phyloP scores from a whole-genome alignment of 164 flowering plant genomes.

The Magnolia changhungtana region DNA sequence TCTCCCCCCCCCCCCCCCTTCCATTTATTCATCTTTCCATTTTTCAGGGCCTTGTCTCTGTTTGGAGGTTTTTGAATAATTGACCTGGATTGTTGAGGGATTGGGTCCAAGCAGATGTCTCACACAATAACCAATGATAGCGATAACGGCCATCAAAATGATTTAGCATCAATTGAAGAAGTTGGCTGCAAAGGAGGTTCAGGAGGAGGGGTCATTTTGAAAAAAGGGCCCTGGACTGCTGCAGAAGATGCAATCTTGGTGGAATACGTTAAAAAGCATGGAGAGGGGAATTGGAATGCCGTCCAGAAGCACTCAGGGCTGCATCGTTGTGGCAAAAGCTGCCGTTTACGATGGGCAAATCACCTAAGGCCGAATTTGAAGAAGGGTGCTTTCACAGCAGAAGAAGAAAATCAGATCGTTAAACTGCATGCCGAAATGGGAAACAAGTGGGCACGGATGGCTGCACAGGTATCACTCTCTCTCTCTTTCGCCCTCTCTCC shows the following conservation, averaged over 20 bases:
- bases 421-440: constrained; percentile 88
- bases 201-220: constrained; percentile 40
- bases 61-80: background rate
- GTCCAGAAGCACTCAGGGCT: constrained; percentile 83
- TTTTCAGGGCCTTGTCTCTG: background rate
- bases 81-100: background rate
- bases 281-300: constrained; percentile 93
- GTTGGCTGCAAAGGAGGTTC: constrained; percentile 35
- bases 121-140: constrained; percentile 39
- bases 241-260: constrained; percentile 79
- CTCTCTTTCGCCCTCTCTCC: background rate
- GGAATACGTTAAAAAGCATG: constrained; percentile 78
- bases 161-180: constrained; percentile 50
- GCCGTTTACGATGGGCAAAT: constrained; percentile 91
- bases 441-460: constrained; percentile 95
- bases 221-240: constrained; percentile 93
- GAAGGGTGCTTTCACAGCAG: constrained; percentile 75
- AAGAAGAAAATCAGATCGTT: constrained; percentile 65
- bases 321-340: constrained; percentile 85
- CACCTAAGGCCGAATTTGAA: constrained; percentile 83
- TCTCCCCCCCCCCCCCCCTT: no score
- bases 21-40: no score
- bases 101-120: constrained; percentile 31
- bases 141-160: constrained; percentile 47
- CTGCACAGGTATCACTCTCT: constrained; percentile 51